A percentile compares a stretch with the other conserved stretches of the same genome.
phyloP scores from a whole-genome alignment of 306 rosid species.

The Canavalia gladiata region DNA sequence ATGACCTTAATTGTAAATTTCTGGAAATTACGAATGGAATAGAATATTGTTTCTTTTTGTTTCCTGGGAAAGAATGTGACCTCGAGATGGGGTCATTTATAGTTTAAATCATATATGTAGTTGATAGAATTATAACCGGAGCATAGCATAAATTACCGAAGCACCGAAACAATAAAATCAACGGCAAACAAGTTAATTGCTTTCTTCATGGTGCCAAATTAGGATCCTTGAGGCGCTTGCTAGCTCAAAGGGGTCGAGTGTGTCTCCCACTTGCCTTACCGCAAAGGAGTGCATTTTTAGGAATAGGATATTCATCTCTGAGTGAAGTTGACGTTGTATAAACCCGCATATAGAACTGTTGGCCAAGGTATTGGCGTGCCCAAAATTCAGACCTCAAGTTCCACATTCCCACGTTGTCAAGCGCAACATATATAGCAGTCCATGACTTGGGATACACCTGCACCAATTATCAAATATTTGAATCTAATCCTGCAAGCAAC shows the following conservation, averaged over 20 bases:
- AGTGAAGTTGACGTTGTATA: slow-evolving; percentile 81
- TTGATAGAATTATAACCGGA: neutral
- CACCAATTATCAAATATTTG: slow-evolving; percentile 24
- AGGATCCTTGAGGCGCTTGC: slow-evolving; percentile 1
- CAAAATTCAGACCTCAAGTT: slow-evolving; percentile 93
- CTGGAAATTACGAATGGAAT: slow-evolving; percentile 46
- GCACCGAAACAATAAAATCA: slow-evolving; percentile 34
- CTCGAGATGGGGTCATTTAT: slow-evolving; percentile 82
- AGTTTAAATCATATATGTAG: slow-evolving; percentile 43
- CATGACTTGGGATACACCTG: slow-evolving; percentile 94
- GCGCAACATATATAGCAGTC: slow-evolving; percentile 83
- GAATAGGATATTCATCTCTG: slow-evolving; percentile 92
- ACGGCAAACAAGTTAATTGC: slow-evolving; percentile 46
- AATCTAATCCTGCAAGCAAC: neutral
- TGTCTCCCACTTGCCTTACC: slow-evolving; percentile 86
- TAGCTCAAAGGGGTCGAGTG: slow-evolving; percentile 82
- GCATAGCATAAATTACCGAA: slow-evolving; percentile 32
- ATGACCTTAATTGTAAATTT: slow-evolving; percentile 45
- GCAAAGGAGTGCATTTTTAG: slow-evolving; percentile 94
- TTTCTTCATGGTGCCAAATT: slow-evolving; percentile 22
- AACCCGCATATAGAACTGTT: slow-evolving; percentile 88
- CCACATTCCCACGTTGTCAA: slow-evolving; percentile 99
- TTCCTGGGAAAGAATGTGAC: slow-evolving; percentile 76
- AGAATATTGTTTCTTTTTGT: slow-evolving; percentile 34
- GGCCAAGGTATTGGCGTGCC: slow-evolving; percentile 96